Evolutionary conservation across 1,284 basidiomycete species (phyloP).

Genomic region (Ganoderma meredithae): DNA sequence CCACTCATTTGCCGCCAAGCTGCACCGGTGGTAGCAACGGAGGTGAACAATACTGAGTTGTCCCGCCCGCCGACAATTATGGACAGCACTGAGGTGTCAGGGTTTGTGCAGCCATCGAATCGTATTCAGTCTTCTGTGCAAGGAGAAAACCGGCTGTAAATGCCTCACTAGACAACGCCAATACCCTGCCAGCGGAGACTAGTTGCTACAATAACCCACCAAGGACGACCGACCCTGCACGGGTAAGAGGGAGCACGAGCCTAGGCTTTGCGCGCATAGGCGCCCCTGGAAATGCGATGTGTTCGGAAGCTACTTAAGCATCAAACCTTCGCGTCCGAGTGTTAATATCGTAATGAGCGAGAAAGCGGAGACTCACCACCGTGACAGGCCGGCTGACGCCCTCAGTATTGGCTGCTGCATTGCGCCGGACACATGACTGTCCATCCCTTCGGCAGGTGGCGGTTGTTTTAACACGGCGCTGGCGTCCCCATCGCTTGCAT

Average conservation of each 20-base stretch:
- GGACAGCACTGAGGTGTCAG: not conserved
- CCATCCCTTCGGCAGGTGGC: not conserved
- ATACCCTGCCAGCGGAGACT: not conserved
- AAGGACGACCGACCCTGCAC: not conserved
- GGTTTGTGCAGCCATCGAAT: not conserved
- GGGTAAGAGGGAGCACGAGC: not conserved
- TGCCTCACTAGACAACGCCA: not conserved
- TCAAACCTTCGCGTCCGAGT: not conserved
- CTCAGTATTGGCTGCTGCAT: too few species aligned
- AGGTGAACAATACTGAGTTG: not conserved
- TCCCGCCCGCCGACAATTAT: not conserved
- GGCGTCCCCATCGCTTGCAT: not conserved
- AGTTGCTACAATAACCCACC: not conserved
- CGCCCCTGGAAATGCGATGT: not conserved
- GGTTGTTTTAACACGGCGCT: conserved; percentile 5
- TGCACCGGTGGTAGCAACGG: not conserved
- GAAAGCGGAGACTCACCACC: conserved; percentile 7
- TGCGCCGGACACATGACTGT: conserved; percentile 3
- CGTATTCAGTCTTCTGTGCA: not conserved
- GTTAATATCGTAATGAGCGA: not conserved
- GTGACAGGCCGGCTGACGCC: not conserved
- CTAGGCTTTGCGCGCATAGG: not conserved
- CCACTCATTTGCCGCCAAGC: conserved; percentile 1
- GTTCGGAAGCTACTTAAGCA: conserved; percentile 5
- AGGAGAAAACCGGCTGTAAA: not conserved